Percentiles rank a stretch among this genome's conserved stretches.
phyloP scores from a whole-genome alignment of 2,329 filamentous ascomycete species.

The Penicillium sp. region DNA sequence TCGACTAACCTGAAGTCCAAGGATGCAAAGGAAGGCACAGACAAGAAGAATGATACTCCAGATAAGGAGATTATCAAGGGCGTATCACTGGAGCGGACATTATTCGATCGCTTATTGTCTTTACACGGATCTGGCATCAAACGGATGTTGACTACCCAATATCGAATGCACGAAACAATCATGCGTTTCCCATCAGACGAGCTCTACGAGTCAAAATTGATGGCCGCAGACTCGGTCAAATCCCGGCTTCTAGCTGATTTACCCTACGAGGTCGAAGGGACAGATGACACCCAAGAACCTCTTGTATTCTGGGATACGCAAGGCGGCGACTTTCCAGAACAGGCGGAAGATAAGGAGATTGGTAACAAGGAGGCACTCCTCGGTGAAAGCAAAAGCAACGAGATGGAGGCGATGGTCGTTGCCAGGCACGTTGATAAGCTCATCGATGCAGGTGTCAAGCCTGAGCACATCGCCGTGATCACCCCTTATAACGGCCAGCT shows the following conservation, averaged over 20 bases:
- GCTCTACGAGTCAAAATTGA: slow-evolving; percentile 75
- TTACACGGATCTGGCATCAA: slow-evolving; percentile 82
- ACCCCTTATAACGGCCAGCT: slow-evolving; percentile 97
- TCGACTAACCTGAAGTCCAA: slow-evolving; percentile 50
- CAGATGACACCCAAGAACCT: slow-evolving; percentile 81
- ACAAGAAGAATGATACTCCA: slow-evolving; percentile 28
- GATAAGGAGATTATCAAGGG: slow-evolving; percentile 43
- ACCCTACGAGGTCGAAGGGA: slow-evolving; percentile 70
- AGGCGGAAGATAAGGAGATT: slow-evolving; percentile 66
- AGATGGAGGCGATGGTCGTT: slow-evolving; percentile 80
- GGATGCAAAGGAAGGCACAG: slow-evolving; percentile 40
- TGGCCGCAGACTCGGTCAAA: slow-evolving; percentile 76
- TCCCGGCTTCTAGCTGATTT: slow-evolving; percentile 69
- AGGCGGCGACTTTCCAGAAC: slow-evolving; percentile 85
- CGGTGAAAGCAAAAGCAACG: slow-evolving; percentile 83
- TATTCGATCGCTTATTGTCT: slow-evolving; percentile 82
- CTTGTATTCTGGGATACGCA: slow-evolving; percentile 95
- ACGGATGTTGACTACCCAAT: slow-evolving; percentile 92
- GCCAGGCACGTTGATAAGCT: slow-evolving; percentile 70
- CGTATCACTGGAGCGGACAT: slow-evolving; percentile 73
- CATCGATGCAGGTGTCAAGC: slow-evolving; percentile 70
- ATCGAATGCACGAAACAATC: slow-evolving; percentile 94
- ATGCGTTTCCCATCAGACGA: slow-evolving; percentile 91
- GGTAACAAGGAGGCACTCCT: slow-evolving; percentile 51
- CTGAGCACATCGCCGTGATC: slow-evolving; percentile 85